Conservation (phyloP, 345 rosid species). For the Eucalyptus tenuipes region DNA sequence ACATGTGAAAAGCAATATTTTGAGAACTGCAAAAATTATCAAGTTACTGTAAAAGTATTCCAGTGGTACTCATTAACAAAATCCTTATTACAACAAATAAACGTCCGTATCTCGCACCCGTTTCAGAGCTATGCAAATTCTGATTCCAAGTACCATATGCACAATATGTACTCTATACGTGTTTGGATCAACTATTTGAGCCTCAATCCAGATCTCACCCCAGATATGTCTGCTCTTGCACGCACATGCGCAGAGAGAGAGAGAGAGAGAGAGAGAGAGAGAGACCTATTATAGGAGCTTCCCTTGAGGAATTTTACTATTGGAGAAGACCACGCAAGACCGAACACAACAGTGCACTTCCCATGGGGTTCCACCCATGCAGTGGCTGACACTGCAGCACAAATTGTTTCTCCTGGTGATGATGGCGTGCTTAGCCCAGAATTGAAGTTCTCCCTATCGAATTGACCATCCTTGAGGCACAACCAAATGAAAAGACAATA, state of each 20-base stretch:
- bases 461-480: slow-evolving; percentile 34
- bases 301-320: slow-evolving; percentile 90
- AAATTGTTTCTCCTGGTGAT: slow-evolving; percentile 63
- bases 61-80: background rate
- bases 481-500: background rate
- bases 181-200: background rate
- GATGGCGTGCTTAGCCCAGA: slow-evolving; percentile 72
- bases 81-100: background rate
- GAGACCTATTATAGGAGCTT: slow-evolving; percentile 73
- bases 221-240: background rate
- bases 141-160: background rate
- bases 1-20: background rate
- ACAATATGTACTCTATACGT: background rate
- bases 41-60: background rate
- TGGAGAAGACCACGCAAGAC: slow-evolving; percentile 98
- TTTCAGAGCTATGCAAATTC: background rate
- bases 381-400: slow-evolving; percentile 96
- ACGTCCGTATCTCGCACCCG: background rate
- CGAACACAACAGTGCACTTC: slow-evolving; percentile 82
- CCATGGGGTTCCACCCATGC: slow-evolving; percentile 99
- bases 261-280: background rate
- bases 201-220: background rate
- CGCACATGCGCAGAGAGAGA: background rate
- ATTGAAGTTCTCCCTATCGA: slow-evolving; percentile 61
- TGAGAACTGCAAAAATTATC: background rate